phyloP scores from a whole-genome alignment of 176 grass and related monocot species.

The Oryza rufipogon region DNA sequence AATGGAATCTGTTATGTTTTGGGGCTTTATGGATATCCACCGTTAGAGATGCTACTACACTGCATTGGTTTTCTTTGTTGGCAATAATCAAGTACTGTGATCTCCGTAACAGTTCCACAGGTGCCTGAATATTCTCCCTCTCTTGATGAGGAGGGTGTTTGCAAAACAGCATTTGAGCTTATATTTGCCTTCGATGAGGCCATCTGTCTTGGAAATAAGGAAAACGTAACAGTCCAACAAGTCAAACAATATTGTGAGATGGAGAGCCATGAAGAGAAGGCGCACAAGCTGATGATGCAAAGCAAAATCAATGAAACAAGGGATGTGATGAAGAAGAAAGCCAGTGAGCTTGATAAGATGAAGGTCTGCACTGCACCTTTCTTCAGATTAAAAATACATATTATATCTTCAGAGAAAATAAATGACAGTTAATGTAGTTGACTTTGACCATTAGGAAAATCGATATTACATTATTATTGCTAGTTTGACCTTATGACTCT shows the following conservation, averaged over 20 bases:
- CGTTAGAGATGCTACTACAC: slow-evolving; percentile 14
- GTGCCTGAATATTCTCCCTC: slow-evolving; percentile 81
- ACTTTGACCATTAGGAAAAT: not conserved
- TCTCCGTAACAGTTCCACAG: slow-evolving; percentile 65
- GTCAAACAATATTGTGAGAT: slow-evolving; percentile 96
- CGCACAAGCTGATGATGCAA: slow-evolving; percentile 82
- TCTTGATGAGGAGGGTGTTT: slow-evolving; percentile 78
- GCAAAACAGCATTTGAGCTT: slow-evolving; percentile 74
- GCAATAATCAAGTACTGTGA: not conserved
- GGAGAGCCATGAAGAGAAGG: slow-evolving; percentile 84
- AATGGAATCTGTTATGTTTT: not conserved
- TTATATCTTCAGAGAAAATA: not conserved
- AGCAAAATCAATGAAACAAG: slow-evolving; percentile 86
- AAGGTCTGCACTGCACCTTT: slow-evolving; percentile 49
- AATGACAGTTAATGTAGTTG: not conserved
- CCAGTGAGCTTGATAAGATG: slow-evolving; percentile 87
- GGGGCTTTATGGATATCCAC: slow-evolving; percentile 2
- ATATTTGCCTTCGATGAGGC: slow-evolving; percentile 93
- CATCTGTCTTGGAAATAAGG: slow-evolving; percentile 82
- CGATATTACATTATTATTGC: not conserved
- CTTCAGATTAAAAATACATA: slow-evolving; percentile 16
- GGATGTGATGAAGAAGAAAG: slow-evolving; percentile 88
- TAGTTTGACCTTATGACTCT: slow-evolving; percentile 2
- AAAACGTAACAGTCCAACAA: slow-evolving; percentile 83
- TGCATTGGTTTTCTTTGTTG: not conserved